Evolutionary conservation across 75 land plant species (phyloP), one percentile per base, ranked within the genome.

Genomic region (Sequoia sempervirens): DNA sequence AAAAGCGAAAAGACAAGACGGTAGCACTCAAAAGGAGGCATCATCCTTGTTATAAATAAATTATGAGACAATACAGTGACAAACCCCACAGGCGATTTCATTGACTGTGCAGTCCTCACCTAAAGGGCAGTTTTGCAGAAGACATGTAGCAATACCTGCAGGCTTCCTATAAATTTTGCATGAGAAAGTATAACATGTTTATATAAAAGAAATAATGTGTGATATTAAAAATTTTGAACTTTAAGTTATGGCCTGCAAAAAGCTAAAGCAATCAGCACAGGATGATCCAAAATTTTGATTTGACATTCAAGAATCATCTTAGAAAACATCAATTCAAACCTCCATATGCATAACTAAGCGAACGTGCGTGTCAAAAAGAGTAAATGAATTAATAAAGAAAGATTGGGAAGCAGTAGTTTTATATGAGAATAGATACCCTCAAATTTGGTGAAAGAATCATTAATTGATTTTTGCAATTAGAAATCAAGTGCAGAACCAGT

Each of bases 401-500:
- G 26, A 75, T 75, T 10, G 3, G 45, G 80, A 78, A 78, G 50
- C 50, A 26, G 10, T 45, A 43, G 28, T 78, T 78, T 13, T 45
- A 5, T 26, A 18, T 43, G 11, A 45, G 46, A 43, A 47, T 78
- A 4, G 30, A n/a, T 78, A 23, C 37, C 79, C 80, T 43, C 80
- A 78, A 45, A 45, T 0, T n/a, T 78, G 30, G 80, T 45, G 14
- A 10, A 45, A 43, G 45, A 45, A 23, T 41, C 45, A 76, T 76
- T 26, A 41, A 10, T 11, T 18, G 46, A 76, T 41, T 10, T 45
- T n/a, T 45, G 46, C 45, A 10, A 83, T 88, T 82, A 92, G 64
- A 90, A 92, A 83, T 92, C 92, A 46, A 91, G 75, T 17, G 88
- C 73, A 74, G 92, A 90, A 17, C 86, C 75, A 72, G 88, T 89